Base-by-base conservation (phyloP, 495 filamentous ascomycete species). In the Podospora australis region DNA sequence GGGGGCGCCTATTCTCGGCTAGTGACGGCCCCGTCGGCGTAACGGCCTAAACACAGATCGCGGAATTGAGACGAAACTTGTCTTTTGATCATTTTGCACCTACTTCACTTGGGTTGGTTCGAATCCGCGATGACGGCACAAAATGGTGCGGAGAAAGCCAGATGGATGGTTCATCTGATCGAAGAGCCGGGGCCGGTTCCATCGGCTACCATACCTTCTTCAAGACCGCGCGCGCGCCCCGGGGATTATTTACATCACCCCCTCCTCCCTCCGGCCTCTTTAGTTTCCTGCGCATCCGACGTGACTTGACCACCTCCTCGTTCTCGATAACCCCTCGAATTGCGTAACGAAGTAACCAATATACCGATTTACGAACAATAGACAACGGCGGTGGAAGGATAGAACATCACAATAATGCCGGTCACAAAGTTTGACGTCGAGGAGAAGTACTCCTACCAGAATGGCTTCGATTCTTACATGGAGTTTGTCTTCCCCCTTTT, bases 381-480 rank as follows among this genome's bases (percentile, higher is more conserved):
- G n/a, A n/a, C n/a, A n/a, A n/a, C n/a, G n/a, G n/a, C n/a, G n/a
- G n/a, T n/a, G 21, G 13, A 16, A 28, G 16, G 14, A 20, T 17
- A 17, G 22, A 3, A 39, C 20, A 17, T 39, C 20, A 19, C 11
- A 4, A 43, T n/a, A 43, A 43, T 75, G 84, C 82, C 74, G 54
- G 74, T 68, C 59, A 82, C 74, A 40, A 57, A 60, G 34, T 84
- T 77, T 50, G 76, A 52, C 52, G 69, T 74, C 51, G 67, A 56
- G 46, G 78, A 73, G 66, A 85, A 70, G 44, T 86, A 75, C 73
- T 79, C 63, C 57, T 90, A 78, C 65, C 79, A 68, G 64, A 83
- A 78, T 73, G 86, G 86, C 59, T 88, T 73, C 70, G 78, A 70
- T 58, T 78, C 68, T 34, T 85, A 78, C 60, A 72, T 72, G 65